A percentile compares a stretch with the other conserved stretches of the same genome.
These are phyloP conservation scores for Neonectria coccinea DNA, from an alignment of 2,329 filamentous ascomycete species.

Conservation along the genomic window DNA sequence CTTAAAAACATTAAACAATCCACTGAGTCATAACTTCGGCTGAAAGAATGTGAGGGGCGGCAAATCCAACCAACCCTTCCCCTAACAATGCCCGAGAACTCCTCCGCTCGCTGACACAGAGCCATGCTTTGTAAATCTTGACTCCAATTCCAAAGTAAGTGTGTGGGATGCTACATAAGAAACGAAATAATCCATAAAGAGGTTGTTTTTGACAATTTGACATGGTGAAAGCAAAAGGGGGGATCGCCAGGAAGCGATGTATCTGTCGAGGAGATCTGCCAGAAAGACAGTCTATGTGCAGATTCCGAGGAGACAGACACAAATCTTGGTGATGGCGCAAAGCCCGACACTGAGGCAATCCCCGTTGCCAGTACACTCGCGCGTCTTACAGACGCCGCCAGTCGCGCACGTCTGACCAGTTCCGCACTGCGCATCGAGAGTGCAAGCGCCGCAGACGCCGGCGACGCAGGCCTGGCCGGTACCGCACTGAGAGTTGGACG, in stretches of 20 bases:
- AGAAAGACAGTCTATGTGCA: background rate
- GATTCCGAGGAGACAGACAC: slow-evolving; percentile 11
- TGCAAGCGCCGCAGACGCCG: background rate
- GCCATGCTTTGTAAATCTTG: background rate
- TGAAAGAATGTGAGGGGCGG: slow-evolving; percentile 8
- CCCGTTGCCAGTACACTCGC: background rate
- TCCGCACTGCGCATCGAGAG: background rate
- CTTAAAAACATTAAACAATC: slow-evolving; percentile 3
- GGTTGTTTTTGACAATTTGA: background rate
- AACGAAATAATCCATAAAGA: background rate
- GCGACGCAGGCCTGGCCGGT: slow-evolving; percentile 9
- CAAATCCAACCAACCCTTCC: background rate
- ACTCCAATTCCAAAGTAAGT: background rate
- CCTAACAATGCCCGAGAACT: slow-evolving; percentile 8
- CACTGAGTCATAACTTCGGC: slow-evolving; percentile 1
- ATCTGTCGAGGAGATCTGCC: background rate
- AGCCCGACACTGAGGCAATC: slow-evolving; percentile 6
- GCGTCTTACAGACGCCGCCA: background rate
- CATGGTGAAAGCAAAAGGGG: background rate
- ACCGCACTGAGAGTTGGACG: slow-evolving; percentile 18
- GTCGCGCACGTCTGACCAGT: background rate
- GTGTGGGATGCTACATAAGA: background rate
- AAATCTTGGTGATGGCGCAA: background rate
- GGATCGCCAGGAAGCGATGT: background rate
- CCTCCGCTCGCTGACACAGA: slow-evolving; percentile 6